Evolutionary conservation across 257 asterid genomes (phyloP).

Genomic region (Nicotiana obtusifolia): DNA sequence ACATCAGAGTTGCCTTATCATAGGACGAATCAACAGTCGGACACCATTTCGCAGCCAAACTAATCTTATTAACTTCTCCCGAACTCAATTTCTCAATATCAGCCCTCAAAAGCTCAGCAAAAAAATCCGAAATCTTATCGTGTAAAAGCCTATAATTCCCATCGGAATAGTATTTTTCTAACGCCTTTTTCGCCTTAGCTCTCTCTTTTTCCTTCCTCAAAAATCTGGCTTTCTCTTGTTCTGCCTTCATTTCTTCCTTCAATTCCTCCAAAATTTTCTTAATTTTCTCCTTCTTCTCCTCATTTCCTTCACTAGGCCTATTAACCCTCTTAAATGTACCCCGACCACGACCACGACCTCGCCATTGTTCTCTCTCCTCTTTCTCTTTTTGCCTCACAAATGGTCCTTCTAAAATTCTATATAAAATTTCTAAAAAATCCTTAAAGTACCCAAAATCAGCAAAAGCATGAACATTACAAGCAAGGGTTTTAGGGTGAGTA

Average conservation of each 20-base stretch:
- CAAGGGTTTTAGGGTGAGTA: conserved; percentile 37
- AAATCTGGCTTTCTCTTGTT: too few species aligned
- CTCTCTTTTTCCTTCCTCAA: too few species aligned
- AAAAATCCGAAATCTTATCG: conserved; percentile 29
- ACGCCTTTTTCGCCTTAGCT: too few species aligned
- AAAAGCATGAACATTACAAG: conserved; percentile 17
- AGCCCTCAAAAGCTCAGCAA: conserved; percentile 31
- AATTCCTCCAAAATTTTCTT: too few species aligned
- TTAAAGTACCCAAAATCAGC: conserved; percentile 40
- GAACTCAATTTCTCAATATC: conserved; percentile 35
- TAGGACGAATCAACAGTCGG: conserved; percentile 52
- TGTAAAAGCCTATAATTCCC: too few species aligned
- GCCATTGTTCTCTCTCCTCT: not conserved
- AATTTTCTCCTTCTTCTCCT: too few species aligned
- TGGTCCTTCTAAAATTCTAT: conserved; percentile 33
- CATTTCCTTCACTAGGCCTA: too few species aligned
- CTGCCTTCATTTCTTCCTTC: too few species aligned
- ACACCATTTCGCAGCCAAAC: conserved; percentile 58
- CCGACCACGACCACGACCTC: too few species aligned
- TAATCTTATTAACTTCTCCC: conserved; percentile 24
- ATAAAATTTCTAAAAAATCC: conserved; percentile 33
- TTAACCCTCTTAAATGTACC: too few species aligned
- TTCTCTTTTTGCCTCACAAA: conserved; percentile 5
- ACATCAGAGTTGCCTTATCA: conserved; percentile 44
- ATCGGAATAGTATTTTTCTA: too few species aligned